These are phyloP conservation scores for Calvatia gigantea DNA, from an alignment of 768 basidiomycete species.

Conservation along the genomic window DNA sequence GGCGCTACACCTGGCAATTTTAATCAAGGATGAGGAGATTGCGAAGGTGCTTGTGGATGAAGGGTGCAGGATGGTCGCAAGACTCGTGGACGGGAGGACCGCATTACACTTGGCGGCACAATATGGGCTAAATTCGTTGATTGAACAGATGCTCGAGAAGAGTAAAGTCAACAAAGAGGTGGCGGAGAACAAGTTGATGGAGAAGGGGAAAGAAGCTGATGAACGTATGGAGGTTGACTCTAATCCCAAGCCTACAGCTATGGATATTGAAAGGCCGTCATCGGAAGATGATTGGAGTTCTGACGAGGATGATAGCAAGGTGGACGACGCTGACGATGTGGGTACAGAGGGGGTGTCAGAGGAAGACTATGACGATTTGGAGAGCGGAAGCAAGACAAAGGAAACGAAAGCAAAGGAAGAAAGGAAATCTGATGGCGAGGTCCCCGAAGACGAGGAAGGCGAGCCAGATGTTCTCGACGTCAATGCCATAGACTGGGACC, in stretches of 20 bases:
- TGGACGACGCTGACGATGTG: no score
- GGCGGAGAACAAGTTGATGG: constrained; percentile 20
- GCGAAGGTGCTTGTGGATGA: constrained; percentile 51
- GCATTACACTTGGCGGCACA: constrained; percentile 57
- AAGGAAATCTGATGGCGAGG: constrained; percentile 24
- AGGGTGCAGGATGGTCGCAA: constrained; percentile 51
- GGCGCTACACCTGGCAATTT: constrained; percentile 52
- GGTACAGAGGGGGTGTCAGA: no score
- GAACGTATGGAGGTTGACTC: constrained; percentile 20
- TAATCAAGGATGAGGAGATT: constrained; percentile 42
- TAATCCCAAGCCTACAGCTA: constrained; percentile 8
- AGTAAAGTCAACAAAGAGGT: constrained; percentile 37
- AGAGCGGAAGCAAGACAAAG: no score
- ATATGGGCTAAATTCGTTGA: constrained; percentile 34
- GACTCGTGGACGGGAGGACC: constrained; percentile 54
- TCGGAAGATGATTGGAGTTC: constrained; percentile 52
- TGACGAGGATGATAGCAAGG: constrained; percentile 35
- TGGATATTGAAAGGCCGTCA: constrained; percentile 30
- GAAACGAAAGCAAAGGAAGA: constrained; percentile 12
- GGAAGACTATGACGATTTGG: no score
- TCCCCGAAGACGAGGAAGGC: constrained; percentile 46
- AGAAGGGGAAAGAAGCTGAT: no score
- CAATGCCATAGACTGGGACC: constrained; percentile 56
- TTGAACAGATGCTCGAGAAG: constrained; percentile 48
- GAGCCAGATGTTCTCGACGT: constrained; percentile 55